These are phyloP conservation scores for Taphrina confusa DNA, from an alignment of 1,139 yeast species.

Conservation along the genomic window DNA sequence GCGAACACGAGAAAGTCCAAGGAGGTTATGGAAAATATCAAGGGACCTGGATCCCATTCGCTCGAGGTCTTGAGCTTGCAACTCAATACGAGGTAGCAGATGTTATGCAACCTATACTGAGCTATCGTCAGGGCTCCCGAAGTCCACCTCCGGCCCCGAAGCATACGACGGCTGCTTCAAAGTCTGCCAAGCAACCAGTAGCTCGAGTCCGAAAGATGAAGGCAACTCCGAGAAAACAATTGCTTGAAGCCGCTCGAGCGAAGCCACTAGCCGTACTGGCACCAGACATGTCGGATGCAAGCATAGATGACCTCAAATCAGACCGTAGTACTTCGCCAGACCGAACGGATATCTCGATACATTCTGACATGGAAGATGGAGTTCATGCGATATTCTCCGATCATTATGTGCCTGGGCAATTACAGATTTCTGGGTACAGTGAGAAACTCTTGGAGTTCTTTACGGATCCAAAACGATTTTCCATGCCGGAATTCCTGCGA, in stretches of 20 bases:
- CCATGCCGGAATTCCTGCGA: constrained; percentile 71
- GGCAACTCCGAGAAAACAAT: constrained; percentile 4
- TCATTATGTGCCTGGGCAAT: constrained; percentile 24
- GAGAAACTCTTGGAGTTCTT: constrained; percentile 56
- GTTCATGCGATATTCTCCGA: constrained; percentile 19
- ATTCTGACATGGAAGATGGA: constrained; percentile 19
- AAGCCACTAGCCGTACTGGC: constrained; percentile 4
- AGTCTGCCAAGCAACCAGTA: constrained; percentile 9
- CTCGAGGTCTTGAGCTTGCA: constrained; percentile 63
- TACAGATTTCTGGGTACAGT: constrained; percentile 47
- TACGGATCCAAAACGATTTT: constrained; percentile 69
- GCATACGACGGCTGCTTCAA: constrained; percentile 35
- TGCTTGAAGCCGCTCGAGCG: not conserved
- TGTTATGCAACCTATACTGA: constrained; percentile 62
- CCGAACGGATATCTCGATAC: constrained; percentile 26
- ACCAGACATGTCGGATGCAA: constrained; percentile 27
- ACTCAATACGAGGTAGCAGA: constrained; percentile 66
- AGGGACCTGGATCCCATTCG: constrained; percentile 50
- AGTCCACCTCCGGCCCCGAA: constrained; percentile 36
- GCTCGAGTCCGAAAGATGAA: constrained; percentile 22
- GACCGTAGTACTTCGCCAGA: constrained; percentile 29
- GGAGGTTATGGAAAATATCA: constrained; percentile 96
- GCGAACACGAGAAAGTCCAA: constrained; percentile 86
- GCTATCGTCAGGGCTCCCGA: constrained; percentile 54
- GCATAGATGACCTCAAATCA: constrained; percentile 27